A percentile compares a stretch with the other conserved stretches of the same genome.
phyloP scores from a whole-genome alignment of 2,329 filamentous ascomycete species.

The Paraphoma sp. region DNA sequence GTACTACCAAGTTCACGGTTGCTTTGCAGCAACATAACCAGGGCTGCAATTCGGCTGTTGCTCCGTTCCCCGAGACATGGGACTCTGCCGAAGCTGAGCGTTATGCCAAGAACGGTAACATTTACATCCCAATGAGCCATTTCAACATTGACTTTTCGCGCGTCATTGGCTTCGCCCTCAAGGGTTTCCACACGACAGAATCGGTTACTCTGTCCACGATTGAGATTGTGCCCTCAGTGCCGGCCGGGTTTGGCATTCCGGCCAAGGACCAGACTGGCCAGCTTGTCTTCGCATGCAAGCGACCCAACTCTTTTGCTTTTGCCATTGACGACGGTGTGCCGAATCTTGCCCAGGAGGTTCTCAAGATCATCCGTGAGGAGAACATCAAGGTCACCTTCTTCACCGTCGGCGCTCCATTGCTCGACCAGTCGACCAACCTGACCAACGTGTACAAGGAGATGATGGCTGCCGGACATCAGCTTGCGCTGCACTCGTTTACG shows the following conservation, averaged over 20 bases:
- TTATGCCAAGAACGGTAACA: conserved; percentile 62
- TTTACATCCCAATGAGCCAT: conserved; percentile 72
- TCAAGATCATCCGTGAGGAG: conserved; percentile 67
- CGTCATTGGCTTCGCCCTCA: conserved; percentile 66
- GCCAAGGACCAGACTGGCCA: conserved; percentile 67
- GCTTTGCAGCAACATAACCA: conserved; percentile 72
- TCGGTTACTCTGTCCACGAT: conserved; percentile 62
- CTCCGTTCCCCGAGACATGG: conserved; percentile 71
- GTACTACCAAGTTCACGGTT: conserved; percentile 68
- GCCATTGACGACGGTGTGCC: conserved; percentile 74
- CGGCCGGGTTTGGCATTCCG: conserved; percentile 60
- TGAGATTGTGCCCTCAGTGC: conserved; percentile 66
- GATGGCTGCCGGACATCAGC: conserved; percentile 68
- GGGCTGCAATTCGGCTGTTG: conserved; percentile 61
- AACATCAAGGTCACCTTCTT: conserved; percentile 74
- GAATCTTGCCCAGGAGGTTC: conserved; percentile 64
- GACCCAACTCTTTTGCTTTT: conserved; percentile 74
- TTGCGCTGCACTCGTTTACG: conserved; percentile 72
- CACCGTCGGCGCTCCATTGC: conserved; percentile 69
- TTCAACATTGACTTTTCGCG: conserved; percentile 67
- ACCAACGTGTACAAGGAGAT: conserved; percentile 70
- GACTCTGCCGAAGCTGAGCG: conserved; percentile 70
- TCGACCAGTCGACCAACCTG: conserved; percentile 66
- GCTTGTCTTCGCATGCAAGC: conserved; percentile 68
- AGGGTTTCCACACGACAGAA: conserved; percentile 66